Evolutionary conservation across 169 alveolate species (phyloP), one percentile per base, ranked within the genome.

Genomic region (Plasmodium chabaudi): DNA sequence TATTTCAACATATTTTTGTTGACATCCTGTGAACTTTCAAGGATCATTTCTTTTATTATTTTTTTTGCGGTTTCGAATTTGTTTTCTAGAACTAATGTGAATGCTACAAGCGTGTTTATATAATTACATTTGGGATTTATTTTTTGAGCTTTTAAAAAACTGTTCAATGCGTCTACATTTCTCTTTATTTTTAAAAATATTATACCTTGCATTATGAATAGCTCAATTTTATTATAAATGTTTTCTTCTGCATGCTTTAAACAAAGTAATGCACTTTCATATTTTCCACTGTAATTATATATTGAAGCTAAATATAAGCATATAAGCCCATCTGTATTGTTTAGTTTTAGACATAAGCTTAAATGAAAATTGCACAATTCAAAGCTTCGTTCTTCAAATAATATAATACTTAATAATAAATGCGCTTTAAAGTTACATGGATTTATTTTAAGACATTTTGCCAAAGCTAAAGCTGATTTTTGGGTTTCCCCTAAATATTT

Each of bases 181-280:
- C 89, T 55, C 60, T 67, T 79, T 59, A 79, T 79, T 65, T 79
- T 79, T 65, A 79, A 67, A 56, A 79, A 79, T 67, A 79, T 79
- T 21, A 79, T 70, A 15, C 89, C 89, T 59, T 79, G 82, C 73
- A 79, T 53, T n/a, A 79, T 64, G 60, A 42, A 67, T 25, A 79
- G 21, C 5, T 79, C 71, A 64, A 56, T 21, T 12, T 79, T 69
- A 55, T 79, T 51, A 65, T 67, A 65, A 79, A 15, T 42, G 67
- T 79, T 65, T 65, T 79, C 67, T 57, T 65, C 61, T 17, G 89
- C 89, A 34, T 79, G 89, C 23, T 79, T 79, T 79, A 79, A 67
- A 67, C 89, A 79, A 65, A 79, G 75, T 46, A 79, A 64, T 25
- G 89, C 89, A 25, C 82, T 79, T 79, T 79, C 89, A 25, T 79